Conservation (phyloP, 495 filamentous ascomycete genomes). For the Penicillium flavigenum region DNA sequence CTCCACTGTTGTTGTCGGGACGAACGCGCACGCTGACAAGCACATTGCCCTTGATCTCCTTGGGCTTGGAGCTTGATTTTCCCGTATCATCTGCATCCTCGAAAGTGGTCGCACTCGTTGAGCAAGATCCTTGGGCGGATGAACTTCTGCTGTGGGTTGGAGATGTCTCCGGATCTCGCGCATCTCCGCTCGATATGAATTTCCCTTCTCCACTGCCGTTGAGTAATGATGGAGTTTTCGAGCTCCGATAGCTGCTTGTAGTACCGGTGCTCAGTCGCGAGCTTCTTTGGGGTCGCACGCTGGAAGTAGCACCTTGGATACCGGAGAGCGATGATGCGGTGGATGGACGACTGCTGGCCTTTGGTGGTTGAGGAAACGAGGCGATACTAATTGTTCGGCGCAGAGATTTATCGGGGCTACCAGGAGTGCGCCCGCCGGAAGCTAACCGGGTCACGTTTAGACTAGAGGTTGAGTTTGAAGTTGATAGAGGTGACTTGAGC, state of each 20-base stretch:
- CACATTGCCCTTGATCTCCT: slow-evolving; percentile 89
- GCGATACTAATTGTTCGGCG: slow-evolving; percentile 87
- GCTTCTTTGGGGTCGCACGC: slow-evolving; percentile 33
- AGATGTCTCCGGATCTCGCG: slow-evolving; percentile 71
- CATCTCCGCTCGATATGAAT: slow-evolving; percentile 58
- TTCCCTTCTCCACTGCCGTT: slow-evolving; percentile 76
- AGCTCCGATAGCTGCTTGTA: slow-evolving; percentile 49
- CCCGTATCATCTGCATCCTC: slow-evolving; percentile 58
- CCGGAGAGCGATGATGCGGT: slow-evolving; percentile 42
- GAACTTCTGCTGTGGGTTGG: slow-evolving; percentile 86
- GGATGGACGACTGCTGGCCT: slow-evolving; percentile 50
- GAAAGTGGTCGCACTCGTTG: slow-evolving; percentile 83
- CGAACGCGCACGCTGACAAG: slow-evolving; percentile 92
- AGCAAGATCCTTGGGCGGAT: slow-evolving; percentile 86
- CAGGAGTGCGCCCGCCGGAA: slow-evolving; percentile 34
- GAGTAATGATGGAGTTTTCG: slow-evolving; percentile 68
- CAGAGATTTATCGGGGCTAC: slow-evolving; percentile 61
- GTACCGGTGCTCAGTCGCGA: slow-evolving; percentile 44
- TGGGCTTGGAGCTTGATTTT: slow-evolving; percentile 36
- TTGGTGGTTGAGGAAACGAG: slow-evolving; percentile 87
- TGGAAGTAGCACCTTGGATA: slow-evolving; percentile 27
- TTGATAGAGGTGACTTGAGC: slow-evolving; percentile 50
- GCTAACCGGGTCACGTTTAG: slow-evolving; percentile 41
- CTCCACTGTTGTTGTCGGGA: slow-evolving; percentile 64
- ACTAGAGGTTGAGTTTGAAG: slow-evolving; percentile 40